Conservation (phyloP, 176 grass and related monocot species). For the Aegilops speltoides region DNA sequence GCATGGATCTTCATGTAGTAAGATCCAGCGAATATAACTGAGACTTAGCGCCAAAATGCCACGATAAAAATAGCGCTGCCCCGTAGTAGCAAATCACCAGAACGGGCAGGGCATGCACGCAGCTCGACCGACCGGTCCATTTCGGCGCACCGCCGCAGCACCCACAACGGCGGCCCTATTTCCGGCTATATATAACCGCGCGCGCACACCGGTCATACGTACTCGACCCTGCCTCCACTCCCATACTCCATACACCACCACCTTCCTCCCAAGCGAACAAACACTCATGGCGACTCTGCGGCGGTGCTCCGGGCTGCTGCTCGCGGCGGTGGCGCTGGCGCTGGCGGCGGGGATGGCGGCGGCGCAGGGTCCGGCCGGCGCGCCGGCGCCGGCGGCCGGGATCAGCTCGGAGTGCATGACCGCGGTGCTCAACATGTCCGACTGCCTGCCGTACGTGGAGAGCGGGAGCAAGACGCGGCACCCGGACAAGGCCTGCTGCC, state of each 20-base stretch:
- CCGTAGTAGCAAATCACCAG: background rate
- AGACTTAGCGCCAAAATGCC: background rate
- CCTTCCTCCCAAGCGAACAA: background rate
- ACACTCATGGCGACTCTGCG: conserved; percentile 21
- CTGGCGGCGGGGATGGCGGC: conserved; percentile 23
- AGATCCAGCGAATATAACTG: too few relatives aligned
- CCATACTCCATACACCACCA: background rate
- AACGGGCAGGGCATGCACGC: background rate
- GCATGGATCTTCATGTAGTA: too few relatives aligned
- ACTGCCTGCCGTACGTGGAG: conserved; percentile 76
- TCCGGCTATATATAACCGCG: background rate
- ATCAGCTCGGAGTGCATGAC: conserved; percentile 46
- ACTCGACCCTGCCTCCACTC: background rate
- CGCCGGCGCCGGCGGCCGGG: conserved; percentile 34
- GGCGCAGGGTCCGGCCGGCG: conserved; percentile 32
- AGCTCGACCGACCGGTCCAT: background rate
- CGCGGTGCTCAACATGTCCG: conserved; percentile 68
- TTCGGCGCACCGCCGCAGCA: background rate
- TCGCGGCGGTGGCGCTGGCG: conserved; percentile 7
- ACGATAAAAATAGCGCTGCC: background rate
- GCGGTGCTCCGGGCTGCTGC: background rate
- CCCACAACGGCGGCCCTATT: background rate
- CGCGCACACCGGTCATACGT: background rate
- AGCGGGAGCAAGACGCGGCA: conserved; percentile 52
- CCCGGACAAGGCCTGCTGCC: conserved; percentile 85